Conservation (phyloP, 2,329 filamentous ascomycete species). For the Fusarium devonianum region DNA sequence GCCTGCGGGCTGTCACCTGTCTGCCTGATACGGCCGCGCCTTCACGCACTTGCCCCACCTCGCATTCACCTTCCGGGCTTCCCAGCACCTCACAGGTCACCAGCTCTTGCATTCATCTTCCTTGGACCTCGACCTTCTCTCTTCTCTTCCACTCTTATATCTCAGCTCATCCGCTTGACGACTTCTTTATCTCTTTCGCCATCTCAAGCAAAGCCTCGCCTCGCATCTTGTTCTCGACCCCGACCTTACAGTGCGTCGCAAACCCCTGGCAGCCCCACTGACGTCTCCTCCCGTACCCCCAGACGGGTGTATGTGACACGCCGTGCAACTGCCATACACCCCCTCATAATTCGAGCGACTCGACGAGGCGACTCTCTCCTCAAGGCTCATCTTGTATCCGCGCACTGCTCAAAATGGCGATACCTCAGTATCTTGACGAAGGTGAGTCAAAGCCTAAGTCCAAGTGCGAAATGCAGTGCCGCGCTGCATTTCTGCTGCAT, state of each 20-base stretch:
- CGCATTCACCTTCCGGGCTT: constrained; percentile 39
- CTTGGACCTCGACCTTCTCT: constrained; percentile 11
- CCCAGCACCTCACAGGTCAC: constrained; percentile 34
- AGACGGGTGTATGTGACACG: constrained; percentile 27
- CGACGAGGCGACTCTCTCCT: constrained; percentile 1
- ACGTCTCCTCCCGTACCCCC: constrained; percentile 24
- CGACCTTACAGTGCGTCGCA: constrained; percentile 2
- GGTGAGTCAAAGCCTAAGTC: constrained; percentile 21
- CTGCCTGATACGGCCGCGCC: constrained; percentile 44
- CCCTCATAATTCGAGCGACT: constrained; percentile 16
- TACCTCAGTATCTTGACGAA: constrained; percentile 39
- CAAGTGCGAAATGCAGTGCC: not conserved
- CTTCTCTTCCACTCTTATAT: constrained; percentile 11
- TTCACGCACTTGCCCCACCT: constrained; percentile 43
- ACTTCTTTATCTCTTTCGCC: not conserved
- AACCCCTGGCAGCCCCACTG: constrained; percentile 21
- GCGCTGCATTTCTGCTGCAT: no score
- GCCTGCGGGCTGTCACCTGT: constrained; percentile 38
- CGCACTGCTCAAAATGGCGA: constrained; percentile 27
- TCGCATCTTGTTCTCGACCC: not conserved
- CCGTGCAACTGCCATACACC: constrained; percentile 16
- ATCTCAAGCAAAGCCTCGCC: not conserved
- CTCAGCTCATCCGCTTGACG: not conserved
- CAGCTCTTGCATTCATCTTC: constrained; percentile 18
- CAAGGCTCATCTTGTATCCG: constrained; percentile 1